These are phyloP conservation scores for Ceraceosorus guamensis DNA, from an alignment of 1,284 basidiomycete species.

Conservation along the genomic window DNA sequence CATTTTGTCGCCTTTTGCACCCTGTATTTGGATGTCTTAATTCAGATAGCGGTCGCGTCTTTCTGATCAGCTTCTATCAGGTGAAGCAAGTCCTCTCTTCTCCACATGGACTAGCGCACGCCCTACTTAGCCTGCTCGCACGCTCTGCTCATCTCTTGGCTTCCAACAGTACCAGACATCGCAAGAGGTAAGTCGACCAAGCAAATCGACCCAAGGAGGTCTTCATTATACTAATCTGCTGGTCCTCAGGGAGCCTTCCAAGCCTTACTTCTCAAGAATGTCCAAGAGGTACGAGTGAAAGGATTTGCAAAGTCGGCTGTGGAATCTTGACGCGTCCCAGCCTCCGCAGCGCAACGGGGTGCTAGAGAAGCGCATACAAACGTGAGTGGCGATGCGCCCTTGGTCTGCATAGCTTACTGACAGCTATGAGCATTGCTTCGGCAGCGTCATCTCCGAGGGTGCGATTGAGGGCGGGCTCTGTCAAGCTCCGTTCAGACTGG, in stretches of 20 bases:
- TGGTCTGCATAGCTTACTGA: neutral
- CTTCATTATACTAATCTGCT: neutral
- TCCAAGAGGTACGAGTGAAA: neutral
- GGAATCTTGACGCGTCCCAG: neutral
- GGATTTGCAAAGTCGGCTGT: neutral
- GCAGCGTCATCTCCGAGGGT: neutral
- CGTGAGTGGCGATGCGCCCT: neutral
- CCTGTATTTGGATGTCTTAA: too few relatives aligned
- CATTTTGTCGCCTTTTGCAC: too few relatives aligned
- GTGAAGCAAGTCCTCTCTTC: neutral
- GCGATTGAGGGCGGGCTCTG: neutral
- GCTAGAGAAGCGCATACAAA: neutral
- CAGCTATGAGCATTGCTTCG: neutral
- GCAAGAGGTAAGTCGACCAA: neutral
- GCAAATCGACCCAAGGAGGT: neutral
- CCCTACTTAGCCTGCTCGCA: too few relatives aligned
- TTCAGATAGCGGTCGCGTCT: too few relatives aligned
- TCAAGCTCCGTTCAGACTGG: neutral
- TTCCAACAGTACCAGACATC: neutral
- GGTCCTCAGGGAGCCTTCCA: neutral
- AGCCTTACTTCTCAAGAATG: neutral
- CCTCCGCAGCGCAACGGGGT: neutral
- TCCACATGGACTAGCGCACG: neutral
- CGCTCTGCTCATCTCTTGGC: neutral
- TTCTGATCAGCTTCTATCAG: neutral